Percentiles rank a stretch among this genome's conserved stretches.
These are phyloP conservation scores for Trichoderma breve DNA, from an alignment of 2,329 filamentous ascomycete species.

Conservation along the genomic window DNA sequence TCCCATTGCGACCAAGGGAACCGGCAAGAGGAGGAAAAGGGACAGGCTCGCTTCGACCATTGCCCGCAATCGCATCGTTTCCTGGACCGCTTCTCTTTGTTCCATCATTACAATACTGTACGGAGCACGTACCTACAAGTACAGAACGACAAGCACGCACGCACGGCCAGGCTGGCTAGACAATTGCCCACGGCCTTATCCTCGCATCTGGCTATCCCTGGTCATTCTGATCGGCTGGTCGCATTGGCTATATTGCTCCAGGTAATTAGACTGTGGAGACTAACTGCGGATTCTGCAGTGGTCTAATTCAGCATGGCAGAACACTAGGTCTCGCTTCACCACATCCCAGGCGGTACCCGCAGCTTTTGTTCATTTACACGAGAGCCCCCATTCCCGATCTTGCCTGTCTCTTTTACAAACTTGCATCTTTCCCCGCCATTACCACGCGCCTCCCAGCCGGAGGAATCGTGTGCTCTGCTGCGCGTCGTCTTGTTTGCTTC, in stretches of 20 bases:
- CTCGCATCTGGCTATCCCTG: constrained; percentile 18
- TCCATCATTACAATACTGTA: neutral
- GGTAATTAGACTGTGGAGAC: constrained; percentile 26
- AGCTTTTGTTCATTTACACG: constrained; percentile 17
- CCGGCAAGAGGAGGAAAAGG: neutral
- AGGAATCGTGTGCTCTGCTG: neutral
- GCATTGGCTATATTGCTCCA: constrained; percentile 26
- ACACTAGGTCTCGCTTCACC: constrained; percentile 17
- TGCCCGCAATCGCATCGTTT: neutral
- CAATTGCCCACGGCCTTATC: neutral
- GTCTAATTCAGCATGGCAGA: constrained; percentile 15
- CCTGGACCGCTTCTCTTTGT: neutral
- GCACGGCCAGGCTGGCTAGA: neutral
- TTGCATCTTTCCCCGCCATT: constrained; percentile 13
- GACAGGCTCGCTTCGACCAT: neutral
- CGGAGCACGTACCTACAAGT: neutral
- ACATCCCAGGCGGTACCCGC: constrained; percentile 9
- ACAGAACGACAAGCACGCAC: neutral
- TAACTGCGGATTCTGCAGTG: constrained; percentile 6
- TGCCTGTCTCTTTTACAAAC: constrained; percentile 13
- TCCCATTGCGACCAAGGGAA: neutral
- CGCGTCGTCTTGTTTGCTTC: neutral
- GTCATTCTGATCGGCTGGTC: constrained; percentile 26
- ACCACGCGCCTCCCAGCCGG: neutral
- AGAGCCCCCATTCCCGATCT: constrained; percentile 14